Conservation (phyloP, 2,329 filamentous ascomycete genomes). For the Ceratocystiopsis sp. region DNA sequence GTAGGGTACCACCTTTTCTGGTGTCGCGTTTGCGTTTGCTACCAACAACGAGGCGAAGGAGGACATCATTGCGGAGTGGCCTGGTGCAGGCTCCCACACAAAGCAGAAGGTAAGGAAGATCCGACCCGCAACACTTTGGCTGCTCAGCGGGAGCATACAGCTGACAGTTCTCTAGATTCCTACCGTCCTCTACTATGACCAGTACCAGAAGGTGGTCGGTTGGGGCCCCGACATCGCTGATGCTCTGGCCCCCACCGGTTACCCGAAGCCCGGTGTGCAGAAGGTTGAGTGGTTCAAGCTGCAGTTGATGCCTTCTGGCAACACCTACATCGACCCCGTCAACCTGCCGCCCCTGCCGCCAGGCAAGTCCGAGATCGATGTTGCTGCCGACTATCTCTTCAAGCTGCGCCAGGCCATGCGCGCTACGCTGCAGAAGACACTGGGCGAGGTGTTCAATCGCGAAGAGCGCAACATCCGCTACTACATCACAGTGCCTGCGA, state of each 20-base stretch:
- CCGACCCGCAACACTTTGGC: background rate
- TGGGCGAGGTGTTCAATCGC: slow-evolving; percentile 93
- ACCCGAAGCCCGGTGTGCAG: slow-evolving; percentile 93
- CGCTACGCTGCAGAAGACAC: slow-evolving; percentile 83
- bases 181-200: slow-evolving; percentile 98
- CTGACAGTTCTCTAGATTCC: slow-evolving; percentile 50
- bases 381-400: slow-evolving; percentile 97
- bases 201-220: slow-evolving; percentile 98
- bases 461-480: slow-evolving; percentile 97
- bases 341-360: slow-evolving; percentile 93
- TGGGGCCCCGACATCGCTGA: slow-evolving; percentile 98
- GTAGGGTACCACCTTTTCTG: slow-evolving; percentile 92
- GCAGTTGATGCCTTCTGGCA: slow-evolving; percentile 94
- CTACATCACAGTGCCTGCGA: slow-evolving; percentile 95
- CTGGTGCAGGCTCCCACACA: slow-evolving; percentile 88
- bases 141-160: background rate
- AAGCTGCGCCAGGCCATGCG: slow-evolving; percentile 96
- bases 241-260: slow-evolving; percentile 87
- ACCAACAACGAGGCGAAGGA: slow-evolving; percentile 96
- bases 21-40: slow-evolving; percentile 90
- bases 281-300: slow-evolving; percentile 99
- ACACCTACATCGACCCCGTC: slow-evolving; percentile 98
- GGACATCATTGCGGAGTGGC: slow-evolving; percentile 98
- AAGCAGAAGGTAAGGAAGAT: slow-evolving; percentile 73
- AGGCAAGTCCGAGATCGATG: slow-evolving; percentile 97